Conservation (phyloP, 2,329 filamentous ascomycete species). For the Akanthomyces lecanii region DNA sequence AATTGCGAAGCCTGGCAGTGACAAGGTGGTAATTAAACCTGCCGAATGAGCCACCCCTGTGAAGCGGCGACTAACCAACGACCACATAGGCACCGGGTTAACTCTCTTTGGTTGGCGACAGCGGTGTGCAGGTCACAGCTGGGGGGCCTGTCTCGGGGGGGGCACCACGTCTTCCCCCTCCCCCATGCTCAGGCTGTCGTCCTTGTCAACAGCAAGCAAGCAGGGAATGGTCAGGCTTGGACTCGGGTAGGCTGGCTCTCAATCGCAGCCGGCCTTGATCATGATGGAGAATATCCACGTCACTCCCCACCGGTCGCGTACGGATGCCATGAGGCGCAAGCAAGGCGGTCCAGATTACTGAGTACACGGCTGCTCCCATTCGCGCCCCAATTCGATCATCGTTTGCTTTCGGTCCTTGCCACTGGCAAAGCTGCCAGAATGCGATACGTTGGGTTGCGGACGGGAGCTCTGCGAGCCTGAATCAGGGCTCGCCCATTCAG, state of each 20-base stretch:
- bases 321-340: not conserved
- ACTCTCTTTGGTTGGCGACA: slow-evolving; percentile 15
- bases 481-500: not conserved
- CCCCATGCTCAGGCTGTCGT: slow-evolving; percentile 4
- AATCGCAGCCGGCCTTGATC: slow-evolving; percentile 13
- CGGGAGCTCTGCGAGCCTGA: not conserved
- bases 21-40: slow-evolving; percentile 35
- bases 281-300: slow-evolving; percentile 12
- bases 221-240: not conserved
- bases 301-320: slow-evolving; percentile 8
- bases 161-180: slow-evolving; percentile 27
- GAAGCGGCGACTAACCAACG: slow-evolving; percentile 39
- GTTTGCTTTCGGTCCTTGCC: not conserved
- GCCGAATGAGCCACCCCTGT: slow-evolving; percentile 47
- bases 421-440: not conserved
- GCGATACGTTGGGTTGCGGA: not conserved
- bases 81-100: slow-evolving; percentile 15
- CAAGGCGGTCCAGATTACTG: not conserved
- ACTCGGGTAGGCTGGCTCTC: slow-evolving; percentile 7
- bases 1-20: slow-evolving; percentile 38
- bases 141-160: slow-evolving; percentile 10
- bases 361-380: not conserved
- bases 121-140: slow-evolving; percentile 18
- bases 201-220: not conserved
- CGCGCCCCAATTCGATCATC: not conserved